Base-by-base conservation (phyloP, 2,329 filamentous ascomycete genomes). In the Trichoderma sp. region DNA sequence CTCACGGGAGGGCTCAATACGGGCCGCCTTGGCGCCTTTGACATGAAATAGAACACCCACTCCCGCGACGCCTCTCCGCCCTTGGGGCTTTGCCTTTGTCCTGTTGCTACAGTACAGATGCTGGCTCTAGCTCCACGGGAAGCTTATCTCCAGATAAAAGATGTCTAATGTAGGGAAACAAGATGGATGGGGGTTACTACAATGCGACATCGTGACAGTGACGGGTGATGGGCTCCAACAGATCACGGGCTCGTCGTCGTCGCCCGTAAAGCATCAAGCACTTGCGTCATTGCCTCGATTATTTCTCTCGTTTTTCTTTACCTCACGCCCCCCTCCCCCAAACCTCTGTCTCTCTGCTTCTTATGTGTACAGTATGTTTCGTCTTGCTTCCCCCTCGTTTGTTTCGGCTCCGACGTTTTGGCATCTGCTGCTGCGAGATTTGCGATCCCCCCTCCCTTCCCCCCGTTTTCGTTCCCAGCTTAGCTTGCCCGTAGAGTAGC, bases 141-240 rank as follows among this genome's bases (percentile, higher is more conserved):
- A 68, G 67, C 59, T 69, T 69, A 69, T 69, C 67, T 46, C 39
- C 10, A 28, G 39, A 18, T n/a, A 43, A 43, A 43, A 34, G 32
- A 18, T 43, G 39, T n/a, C 16, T 43, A n/a, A 18, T n/a, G 39
- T 18, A 18, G 30, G 46, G 18, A 16, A 34, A 26, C 13, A 7
- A 49, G 54, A 49, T 24, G 24, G 54, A 39, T 32, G 52, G 52
- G 43, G 68, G 60, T 58, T 67, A 51, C 56, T 26, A 56, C 30
- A 58, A 69, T 69, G 68, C 68, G 58, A 69, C 68, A 69, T 66
- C 68, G 68, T 69, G 68, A 69, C 68, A 69, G 56, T 55, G 51
- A 61, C 66, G 58, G 68, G 32, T 69, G 63, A 69, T 63, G 68
- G 51, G 30, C 32, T 59, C 49, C 4, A 43, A 30, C 24, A 51